Evolutionary conservation across 2,329 filamentous ascomycete species (phyloP).

Genomic region (Escovopsis weberi): DNA sequence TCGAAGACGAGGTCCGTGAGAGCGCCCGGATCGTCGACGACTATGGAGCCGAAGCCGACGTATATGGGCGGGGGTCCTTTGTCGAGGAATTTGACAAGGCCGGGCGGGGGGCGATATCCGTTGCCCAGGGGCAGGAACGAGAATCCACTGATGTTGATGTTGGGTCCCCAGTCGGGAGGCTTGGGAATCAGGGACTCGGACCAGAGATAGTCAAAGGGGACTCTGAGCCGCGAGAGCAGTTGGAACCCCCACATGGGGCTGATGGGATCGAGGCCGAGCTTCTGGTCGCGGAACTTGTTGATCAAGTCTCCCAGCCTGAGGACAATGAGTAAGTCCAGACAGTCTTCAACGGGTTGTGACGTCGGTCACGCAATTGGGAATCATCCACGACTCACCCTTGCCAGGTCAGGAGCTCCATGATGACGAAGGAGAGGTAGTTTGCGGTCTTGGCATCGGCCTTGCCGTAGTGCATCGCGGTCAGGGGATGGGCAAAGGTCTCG

Average conservation of each 20-base stretch:
- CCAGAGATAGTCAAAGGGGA: slow-evolving; percentile 62
- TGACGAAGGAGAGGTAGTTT: slow-evolving; percentile 48
- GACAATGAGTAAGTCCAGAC: slow-evolving; percentile 45
- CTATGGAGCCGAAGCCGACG: slow-evolving; percentile 53
- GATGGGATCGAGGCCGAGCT: slow-evolving; percentile 47
- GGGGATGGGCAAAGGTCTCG: slow-evolving; percentile 52
- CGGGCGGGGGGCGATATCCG: slow-evolving; percentile 36
- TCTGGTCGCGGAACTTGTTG: slow-evolving; percentile 50
- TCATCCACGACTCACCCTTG: slow-evolving; percentile 2
- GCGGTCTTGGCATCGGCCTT: slow-evolving; percentile 45
- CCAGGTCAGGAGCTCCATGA: slow-evolving; percentile 6
- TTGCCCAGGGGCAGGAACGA: slow-evolving; percentile 41
- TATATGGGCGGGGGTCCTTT: slow-evolving; percentile 47
- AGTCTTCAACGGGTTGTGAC: neutral
- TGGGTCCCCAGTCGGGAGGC: slow-evolving; percentile 43
- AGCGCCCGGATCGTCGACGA: slow-evolving; percentile 44
- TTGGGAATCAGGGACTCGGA: slow-evolving; percentile 52
- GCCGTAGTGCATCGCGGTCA: slow-evolving; percentile 43
- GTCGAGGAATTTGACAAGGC: slow-evolving; percentile 39
- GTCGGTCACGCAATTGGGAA: neutral
- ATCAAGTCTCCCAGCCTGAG: slow-evolving; percentile 54
- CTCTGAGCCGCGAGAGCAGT: slow-evolving; percentile 43
- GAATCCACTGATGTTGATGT: slow-evolving; percentile 48
- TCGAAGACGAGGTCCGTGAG: slow-evolving; percentile 45
- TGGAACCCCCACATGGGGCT: slow-evolving; percentile 52